A percentile compares a stretch with the other conserved stretches of the same genome.
Conservation (phyloP, 2,329 filamentous ascomycete species). For the Fulvia fulva region DNA sequence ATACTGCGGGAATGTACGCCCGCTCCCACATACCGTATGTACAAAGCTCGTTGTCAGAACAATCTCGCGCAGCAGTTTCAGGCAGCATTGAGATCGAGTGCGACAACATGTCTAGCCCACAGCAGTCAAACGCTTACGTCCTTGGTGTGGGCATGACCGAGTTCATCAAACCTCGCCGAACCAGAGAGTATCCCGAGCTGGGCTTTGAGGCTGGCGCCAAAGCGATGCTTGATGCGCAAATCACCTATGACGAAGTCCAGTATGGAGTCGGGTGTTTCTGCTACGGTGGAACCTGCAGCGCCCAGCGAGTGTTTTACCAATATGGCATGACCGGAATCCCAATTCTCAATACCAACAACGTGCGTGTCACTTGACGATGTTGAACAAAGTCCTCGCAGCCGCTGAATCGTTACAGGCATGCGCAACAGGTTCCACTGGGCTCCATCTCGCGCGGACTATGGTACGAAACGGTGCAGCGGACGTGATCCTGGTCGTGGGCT, state of each 20-base stretch:
- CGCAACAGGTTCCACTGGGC: slow-evolving; percentile 83
- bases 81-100: slow-evolving; percentile 24
- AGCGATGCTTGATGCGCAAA: slow-evolving; percentile 75
- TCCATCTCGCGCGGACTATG: slow-evolving; percentile 77
- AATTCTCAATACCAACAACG: slow-evolving; percentile 97
- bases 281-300: slow-evolving; percentile 53
- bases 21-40: no score
- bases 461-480: slow-evolving; percentile 70
- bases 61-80: no score
- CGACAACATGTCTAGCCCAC: no score
- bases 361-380: no score
- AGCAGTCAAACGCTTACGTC: slow-evolving; percentile 67
- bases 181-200: slow-evolving; percentile 90
- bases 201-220: slow-evolving; percentile 91
- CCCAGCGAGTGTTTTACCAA: slow-evolving; percentile 96
- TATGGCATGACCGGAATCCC: slow-evolving; percentile 96
- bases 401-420: no score
- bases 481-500: slow-evolving; percentile 86
- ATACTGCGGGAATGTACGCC: no score
- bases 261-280: slow-evolving; percentile 94
- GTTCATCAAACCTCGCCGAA: slow-evolving; percentile 94
- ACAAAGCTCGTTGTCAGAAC: no score
- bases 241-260: slow-evolving; percentile 95
- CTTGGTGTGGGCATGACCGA: slow-evolving; percentile 98
- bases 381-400: no score